Conservation (phyloP, 305 asterid genomes). For the Plantago rigida region DNA sequence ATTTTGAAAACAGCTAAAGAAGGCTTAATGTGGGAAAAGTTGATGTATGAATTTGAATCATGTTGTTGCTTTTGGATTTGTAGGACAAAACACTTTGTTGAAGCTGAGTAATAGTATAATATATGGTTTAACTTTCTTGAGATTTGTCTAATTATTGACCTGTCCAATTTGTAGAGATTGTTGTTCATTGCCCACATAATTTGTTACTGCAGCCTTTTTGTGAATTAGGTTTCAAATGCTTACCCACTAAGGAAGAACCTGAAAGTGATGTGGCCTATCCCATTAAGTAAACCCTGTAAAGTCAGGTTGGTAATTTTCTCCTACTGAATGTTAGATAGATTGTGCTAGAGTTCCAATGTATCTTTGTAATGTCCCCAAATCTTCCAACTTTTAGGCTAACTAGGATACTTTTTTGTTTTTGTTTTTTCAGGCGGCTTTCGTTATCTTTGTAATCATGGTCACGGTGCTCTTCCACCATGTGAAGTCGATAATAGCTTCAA, state of each 20-base stretch:
- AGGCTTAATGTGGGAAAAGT: slow-evolving; percentile 31
- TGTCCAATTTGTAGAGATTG: slow-evolving; percentile 22
- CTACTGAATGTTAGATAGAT: no score
- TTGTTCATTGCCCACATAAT: slow-evolving; percentile 27
- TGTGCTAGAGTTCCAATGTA: no score
- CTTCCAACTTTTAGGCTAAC: no score
- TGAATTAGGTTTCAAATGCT: slow-evolving; percentile 30
- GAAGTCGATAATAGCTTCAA: no score
- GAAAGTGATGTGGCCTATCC: slow-evolving; percentile 16
- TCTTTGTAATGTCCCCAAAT: no score
- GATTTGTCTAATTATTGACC: slow-evolving; percentile 26
- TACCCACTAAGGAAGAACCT: slow-evolving; percentile 51
- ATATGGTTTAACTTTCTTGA: slow-evolving; percentile 2
- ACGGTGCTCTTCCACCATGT: no score
- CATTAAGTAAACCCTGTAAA: slow-evolving; percentile 22
- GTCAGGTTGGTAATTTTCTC: no score
- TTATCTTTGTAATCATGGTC: no score
- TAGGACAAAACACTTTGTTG: slow-evolving; percentile 33
- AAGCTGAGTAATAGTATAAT: slow-evolving; percentile 8
- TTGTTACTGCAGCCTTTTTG: slow-evolving; percentile 14
- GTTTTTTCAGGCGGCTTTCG: no score
- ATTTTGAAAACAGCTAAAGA: slow-evolving; percentile 31
- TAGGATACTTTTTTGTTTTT: no score
- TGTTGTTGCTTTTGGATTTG: slow-evolving; percentile 30
- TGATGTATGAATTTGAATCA: slow-evolving; percentile 37